These are phyloP conservation scores for Terfezia boudieri DNA, from an alignment of 495 filamentous ascomycete genomes.

Conservation along the genomic window DNA sequence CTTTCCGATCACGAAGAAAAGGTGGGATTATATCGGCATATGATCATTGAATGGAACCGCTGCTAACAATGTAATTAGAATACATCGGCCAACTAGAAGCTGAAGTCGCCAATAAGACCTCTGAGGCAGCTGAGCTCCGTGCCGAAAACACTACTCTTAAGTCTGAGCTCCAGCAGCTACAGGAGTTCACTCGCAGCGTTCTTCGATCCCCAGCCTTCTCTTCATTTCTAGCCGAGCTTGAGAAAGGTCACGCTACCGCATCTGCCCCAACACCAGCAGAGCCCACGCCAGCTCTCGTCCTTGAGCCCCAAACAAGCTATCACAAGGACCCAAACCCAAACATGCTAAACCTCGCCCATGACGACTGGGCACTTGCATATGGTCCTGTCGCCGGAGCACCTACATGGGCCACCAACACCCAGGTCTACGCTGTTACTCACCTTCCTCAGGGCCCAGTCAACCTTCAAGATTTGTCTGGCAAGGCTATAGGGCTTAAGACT, in stretches of 20 bases:
- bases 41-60: background rate
- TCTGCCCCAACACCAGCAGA: conserved; percentile 24
- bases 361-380: conserved; percentile 17
- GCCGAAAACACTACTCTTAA: conserved; percentile 30
- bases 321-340: conserved; percentile 43
- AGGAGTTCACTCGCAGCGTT: conserved; percentile 59
- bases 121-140: conserved; percentile 48
- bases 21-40: conserved; percentile 33
- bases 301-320: conserved; percentile 16
- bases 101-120: conserved; percentile 50
- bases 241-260: conserved; percentile 27
- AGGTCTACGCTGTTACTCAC: conserved; percentile 58
- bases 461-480: conserved; percentile 50
- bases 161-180: conserved; percentile 27
- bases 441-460: conserved; percentile 41
- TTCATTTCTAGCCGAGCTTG: conserved; percentile 50
- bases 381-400: background rate
- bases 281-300: conserved; percentile 6
- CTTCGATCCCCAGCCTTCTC: conserved; percentile 72
- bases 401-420: conserved; percentile 33
- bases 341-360: conserved; percentile 17
- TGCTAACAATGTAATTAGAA: conserved; percentile 36
- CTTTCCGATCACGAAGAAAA: conserved; percentile 88
- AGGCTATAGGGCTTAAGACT: conserved; percentile 21
- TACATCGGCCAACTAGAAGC: conserved; percentile 84